Percentiles rank a stretch among this genome's conserved stretches.
Evolutionary conservation across 2,329 filamentous ascomycete species (phyloP).

Genomic region (Rugonectria rugulosa): DNA sequence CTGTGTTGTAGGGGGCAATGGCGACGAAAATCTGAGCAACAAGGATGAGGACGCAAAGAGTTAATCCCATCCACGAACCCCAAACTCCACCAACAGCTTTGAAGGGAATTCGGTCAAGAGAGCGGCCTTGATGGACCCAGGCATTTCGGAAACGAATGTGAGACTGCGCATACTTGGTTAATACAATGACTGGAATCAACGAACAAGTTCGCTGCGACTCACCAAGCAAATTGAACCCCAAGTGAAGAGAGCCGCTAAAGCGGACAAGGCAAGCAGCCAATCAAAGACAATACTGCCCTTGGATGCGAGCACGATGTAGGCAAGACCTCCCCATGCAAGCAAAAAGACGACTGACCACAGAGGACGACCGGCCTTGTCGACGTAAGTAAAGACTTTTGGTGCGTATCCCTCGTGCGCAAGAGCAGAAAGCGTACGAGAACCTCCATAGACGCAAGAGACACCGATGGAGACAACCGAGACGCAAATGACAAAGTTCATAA

Average conservation of each 20-base stretch:
- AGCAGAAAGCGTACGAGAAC: slow-evolving; percentile 63
- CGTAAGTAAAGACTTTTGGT: slow-evolving; percentile 60
- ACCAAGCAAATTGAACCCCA: slow-evolving; percentile 72
- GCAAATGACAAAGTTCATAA: slow-evolving; percentile 63
- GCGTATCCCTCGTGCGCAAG: slow-evolving; percentile 64
- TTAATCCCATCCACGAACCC: slow-evolving; percentile 69
- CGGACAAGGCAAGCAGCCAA: slow-evolving; percentile 71
- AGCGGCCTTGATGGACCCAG: slow-evolving; percentile 65
- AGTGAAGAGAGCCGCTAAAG: slow-evolving; percentile 68
- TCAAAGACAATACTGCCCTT: slow-evolving; percentile 63
- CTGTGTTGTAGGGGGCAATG: slow-evolving; percentile 47
- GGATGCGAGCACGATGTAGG: slow-evolving; percentile 54
- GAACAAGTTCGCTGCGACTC: slow-evolving; percentile 6
- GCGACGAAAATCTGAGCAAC: slow-evolving; percentile 61
- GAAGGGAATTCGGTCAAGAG: slow-evolving; percentile 72
- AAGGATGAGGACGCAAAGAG: slow-evolving; percentile 61
- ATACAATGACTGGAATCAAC: no score
- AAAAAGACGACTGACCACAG: slow-evolving; percentile 54
- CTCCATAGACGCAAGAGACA: slow-evolving; percentile 62
- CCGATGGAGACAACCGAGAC: slow-evolving; percentile 63
- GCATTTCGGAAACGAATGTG: slow-evolving; percentile 73
- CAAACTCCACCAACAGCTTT: slow-evolving; percentile 63
- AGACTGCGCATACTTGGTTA: background rate
- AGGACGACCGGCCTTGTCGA: slow-evolving; percentile 62
- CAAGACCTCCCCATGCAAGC: slow-evolving; percentile 56